phyloP scores from a whole-genome alignment of 2,329 filamentous ascomycete genomes.

The Stachybotrys echinatus region DNA sequence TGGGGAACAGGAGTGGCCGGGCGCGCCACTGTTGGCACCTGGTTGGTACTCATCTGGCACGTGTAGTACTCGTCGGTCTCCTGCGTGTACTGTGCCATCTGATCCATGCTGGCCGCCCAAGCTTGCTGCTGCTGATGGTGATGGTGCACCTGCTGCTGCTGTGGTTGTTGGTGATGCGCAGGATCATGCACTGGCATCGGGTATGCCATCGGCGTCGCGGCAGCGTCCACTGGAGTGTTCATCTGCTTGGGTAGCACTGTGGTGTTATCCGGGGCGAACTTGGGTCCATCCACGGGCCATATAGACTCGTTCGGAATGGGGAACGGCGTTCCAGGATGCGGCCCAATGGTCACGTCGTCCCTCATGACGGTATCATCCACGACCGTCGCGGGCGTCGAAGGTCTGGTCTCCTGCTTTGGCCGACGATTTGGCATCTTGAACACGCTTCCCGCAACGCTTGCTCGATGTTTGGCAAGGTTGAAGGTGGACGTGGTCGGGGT shows the following conservation, averaged over 20 bases:
- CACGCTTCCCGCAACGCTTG: conserved; percentile 20
- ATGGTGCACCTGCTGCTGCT: not conserved
- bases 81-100: not conserved
- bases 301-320: conserved; percentile 31
- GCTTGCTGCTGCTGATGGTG: not conserved
- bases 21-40: conserved; percentile 19
- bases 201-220: conserved; percentile 21
- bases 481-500: conserved; percentile 17
- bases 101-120: not conserved
- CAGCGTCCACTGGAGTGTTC: conserved; percentile 22
- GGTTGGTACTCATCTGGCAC: conserved; percentile 14
- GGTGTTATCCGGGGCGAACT: conserved; percentile 29
- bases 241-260: conserved; percentile 22
- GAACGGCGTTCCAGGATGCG: conserved; percentile 35
- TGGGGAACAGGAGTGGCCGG: conserved; percentile 32
- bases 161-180: not conserved
- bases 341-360: conserved; percentile 26
- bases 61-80: conserved; percentile 10
- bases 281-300: conserved; percentile 32
- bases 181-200: conserved; percentile 15
- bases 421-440: conserved; percentile 25
- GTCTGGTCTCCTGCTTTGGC: conserved; percentile 28
- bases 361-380: conserved; percentile 24
- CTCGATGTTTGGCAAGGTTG: conserved; percentile 17
- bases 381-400: conserved; percentile 25